phyloP scores from a whole-genome alignment of 441 rosid species.

The Pelargonium cotyledonis region DNA sequence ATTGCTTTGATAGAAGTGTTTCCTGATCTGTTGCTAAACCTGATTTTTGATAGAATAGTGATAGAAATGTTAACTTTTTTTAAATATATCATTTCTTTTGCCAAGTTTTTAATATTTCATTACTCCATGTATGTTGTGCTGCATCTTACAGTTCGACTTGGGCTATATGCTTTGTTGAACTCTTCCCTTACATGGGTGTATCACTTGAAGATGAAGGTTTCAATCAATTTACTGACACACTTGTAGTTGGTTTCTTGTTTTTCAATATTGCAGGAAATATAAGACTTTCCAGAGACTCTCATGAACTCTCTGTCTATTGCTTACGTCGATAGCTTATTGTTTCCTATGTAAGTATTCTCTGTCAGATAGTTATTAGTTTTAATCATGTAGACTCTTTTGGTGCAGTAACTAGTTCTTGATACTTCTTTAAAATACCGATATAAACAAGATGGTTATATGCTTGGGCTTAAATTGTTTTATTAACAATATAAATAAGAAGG shows the following conservation, averaged over 20 bases:
- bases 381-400: not conserved
- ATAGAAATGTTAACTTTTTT: not conserved
- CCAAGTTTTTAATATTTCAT: slow-evolving; percentile 16
- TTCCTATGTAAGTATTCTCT: slow-evolving; percentile 56
- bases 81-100: not conserved
- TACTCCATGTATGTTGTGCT: slow-evolving; percentile 48
- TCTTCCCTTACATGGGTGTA: slow-evolving; percentile 44
- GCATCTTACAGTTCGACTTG: slow-evolving; percentile 59
- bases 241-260: slow-evolving; percentile 15
- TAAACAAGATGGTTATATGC: too few species aligned
- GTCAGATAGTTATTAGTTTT: slow-evolving; percentile 3
- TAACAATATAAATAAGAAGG: too few species aligned
- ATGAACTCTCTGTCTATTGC: slow-evolving; percentile 61
- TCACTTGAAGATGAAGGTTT: slow-evolving; percentile 45
- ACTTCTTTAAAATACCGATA: too few species aligned
- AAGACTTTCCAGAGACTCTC: slow-evolving; percentile 55
- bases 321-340: slow-evolving; percentile 60
- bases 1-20: slow-evolving; percentile 64
- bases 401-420: too few species aligned
- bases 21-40: slow-evolving; percentile 46
- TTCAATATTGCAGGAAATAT: slow-evolving; percentile 38
- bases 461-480: too few species aligned
- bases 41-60: slow-evolving; percentile 12
- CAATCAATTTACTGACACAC: slow-evolving; percentile 10
- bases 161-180: slow-evolving; percentile 40